A percentile compares a stretch with the other conserved stretches of the same genome.
Evolutionary conservation across 2,329 filamentous ascomycete genomes (phyloP).

Genomic region (Sclerotinia nivalis): DNA sequence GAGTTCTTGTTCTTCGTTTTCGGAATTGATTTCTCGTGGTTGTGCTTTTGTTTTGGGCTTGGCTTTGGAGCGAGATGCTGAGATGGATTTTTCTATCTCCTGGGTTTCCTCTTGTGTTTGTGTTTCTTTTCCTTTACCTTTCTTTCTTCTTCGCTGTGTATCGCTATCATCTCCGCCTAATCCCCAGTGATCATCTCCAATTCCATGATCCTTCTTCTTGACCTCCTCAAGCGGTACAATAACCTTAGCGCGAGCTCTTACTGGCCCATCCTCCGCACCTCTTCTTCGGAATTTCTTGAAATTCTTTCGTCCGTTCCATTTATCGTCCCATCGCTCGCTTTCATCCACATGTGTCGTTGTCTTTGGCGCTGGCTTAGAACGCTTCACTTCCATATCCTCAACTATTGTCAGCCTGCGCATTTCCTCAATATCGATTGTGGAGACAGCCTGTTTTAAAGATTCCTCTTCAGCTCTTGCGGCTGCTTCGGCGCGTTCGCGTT

Average conservation of each 20-base stretch:
- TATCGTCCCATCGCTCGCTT: conserved; percentile 74
- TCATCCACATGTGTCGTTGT: conserved; percentile 42
- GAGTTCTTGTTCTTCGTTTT: conserved; percentile 13
- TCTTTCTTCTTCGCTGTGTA: conserved; percentile 40
- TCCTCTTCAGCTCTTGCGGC: conserved; percentile 55
- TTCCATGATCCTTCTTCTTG: conserved; percentile 56
- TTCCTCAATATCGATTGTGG: conserved; percentile 68
- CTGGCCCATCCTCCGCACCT: conserved; percentile 48
- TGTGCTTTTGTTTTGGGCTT: conserved; percentile 9
- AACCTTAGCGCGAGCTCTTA: conserved; percentile 38
- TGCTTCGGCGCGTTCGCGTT: conserved; percentile 64
- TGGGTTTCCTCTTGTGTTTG: conserved; percentile 18
- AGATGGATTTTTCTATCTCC: not conserved
- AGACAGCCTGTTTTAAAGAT: conserved; percentile 56
- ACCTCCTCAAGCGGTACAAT: conserved; percentile 66
- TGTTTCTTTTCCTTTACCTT: conserved; percentile 33
- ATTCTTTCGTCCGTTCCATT: conserved; percentile 93
- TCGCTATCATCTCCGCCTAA: conserved; percentile 43
- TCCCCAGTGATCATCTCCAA: conserved; percentile 60
- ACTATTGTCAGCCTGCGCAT: conserved; percentile 75
- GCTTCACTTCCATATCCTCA: conserved; percentile 70
- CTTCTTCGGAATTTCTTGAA: conserved; percentile 83
- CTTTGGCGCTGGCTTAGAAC: conserved; percentile 38
- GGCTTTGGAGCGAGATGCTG: not conserved
- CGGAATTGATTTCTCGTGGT: conserved; percentile 15